Percentiles rank a stretch among this genome's conserved stretches.
Conservation (phyloP, 768 basidiomycete species). For the Mrakia blollopis region DNA sequence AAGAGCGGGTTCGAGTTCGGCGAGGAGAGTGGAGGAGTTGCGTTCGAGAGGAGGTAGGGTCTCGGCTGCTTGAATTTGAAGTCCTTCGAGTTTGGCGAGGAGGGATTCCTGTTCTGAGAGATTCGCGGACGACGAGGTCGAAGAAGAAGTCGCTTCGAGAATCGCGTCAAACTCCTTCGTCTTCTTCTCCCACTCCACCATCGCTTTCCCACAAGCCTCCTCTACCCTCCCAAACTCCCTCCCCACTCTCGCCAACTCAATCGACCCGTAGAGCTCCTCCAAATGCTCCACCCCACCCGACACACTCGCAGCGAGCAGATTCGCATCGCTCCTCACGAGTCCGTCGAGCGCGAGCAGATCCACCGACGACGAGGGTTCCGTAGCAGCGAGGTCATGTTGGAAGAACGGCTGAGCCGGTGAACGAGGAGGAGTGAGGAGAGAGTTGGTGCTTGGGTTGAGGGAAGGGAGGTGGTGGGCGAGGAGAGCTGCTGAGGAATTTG, state of each 20-base stretch:
- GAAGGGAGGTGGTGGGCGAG: neutral
- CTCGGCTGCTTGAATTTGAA: neutral
- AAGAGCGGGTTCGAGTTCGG: neutral
- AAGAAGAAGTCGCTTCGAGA: neutral
- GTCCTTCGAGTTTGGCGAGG: no score
- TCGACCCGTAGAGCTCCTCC: neutral
- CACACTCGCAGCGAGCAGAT: constrained; percentile 8
- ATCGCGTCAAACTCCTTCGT: neutral
- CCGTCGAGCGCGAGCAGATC: constrained; percentile 14
- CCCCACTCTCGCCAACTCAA: neutral
- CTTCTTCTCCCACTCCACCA: neutral
- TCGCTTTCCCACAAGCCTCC: neutral
- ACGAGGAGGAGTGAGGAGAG: constrained; percentile 3
- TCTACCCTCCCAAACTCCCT: neutral
- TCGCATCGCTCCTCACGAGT: constrained; percentile 13
- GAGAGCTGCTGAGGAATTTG: neutral
- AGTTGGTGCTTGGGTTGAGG: neutral
- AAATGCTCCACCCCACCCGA: neutral
- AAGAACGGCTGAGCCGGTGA: neutral
- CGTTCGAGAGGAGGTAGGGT: neutral
- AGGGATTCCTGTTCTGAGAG: no score
- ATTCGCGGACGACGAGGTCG: no score
- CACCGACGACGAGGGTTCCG: neutral
- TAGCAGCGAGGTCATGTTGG: neutral
- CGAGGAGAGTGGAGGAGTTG: neutral